Conservation (phyloP, 140 eudicot species). For the Stevia rebaudiana region DNA sequence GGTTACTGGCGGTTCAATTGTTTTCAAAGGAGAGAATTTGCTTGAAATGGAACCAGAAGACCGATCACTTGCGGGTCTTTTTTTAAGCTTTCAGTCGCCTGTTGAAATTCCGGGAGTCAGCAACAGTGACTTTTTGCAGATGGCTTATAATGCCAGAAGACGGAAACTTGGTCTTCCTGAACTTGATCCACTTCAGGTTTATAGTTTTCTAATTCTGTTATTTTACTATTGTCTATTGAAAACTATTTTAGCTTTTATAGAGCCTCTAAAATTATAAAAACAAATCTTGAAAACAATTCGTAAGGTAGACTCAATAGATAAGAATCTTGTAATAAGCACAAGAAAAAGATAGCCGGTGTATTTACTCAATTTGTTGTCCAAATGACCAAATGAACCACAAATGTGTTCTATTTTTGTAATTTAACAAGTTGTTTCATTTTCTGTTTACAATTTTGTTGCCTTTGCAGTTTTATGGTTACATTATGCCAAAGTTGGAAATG, state of each 20-base stretch:
- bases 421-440: too few relatives aligned
- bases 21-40: conserved; percentile 77
- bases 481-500: conserved; percentile 78
- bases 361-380: neutral
- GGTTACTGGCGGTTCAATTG: conserved; percentile 75
- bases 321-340: neutral
- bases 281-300: too few relatives aligned
- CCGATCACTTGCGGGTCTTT: conserved; percentile 89
- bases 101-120: conserved; percentile 98
- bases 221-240: neutral
- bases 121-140: conserved; percentile 78
- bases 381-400: neutral
- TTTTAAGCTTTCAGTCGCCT: conserved; percentile 95
- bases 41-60: conserved; percentile 98
- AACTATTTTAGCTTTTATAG: neutral
- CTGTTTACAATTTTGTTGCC: too few relatives aligned
- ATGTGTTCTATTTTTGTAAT: neutral
- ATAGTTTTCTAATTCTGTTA: conserved; percentile 5
- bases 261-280: neutral
- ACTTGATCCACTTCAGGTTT: conserved; percentile 90
- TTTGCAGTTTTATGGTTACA: conserved; percentile 81
- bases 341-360: neutral
- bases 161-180: conserved; percentile 78
- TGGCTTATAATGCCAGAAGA: conserved; percentile 97
- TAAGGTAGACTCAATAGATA: neutral